Conservation (phyloP, 306 rosid species). For the Vicia sativa region DNA sequence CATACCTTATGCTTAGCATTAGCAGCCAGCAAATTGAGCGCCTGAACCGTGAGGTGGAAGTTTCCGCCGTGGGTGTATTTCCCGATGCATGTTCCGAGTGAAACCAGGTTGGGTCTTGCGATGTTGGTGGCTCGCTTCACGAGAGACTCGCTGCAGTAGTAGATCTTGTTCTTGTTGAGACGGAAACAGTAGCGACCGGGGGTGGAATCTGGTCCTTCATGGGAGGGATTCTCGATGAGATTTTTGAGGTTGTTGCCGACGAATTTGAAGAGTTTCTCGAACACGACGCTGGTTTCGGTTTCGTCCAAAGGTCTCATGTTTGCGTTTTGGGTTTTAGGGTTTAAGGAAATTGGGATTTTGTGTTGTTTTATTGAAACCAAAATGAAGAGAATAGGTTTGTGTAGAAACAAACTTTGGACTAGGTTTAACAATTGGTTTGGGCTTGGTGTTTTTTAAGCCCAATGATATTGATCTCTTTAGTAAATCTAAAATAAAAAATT, state of each 20-base stretch:
- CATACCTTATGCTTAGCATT: constrained; percentile 92
- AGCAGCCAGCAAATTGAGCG: constrained; percentile 60
- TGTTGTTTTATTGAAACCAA: not conserved
- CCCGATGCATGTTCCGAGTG: constrained; percentile 86
- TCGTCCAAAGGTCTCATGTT: constrained; percentile 88
- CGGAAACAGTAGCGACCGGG: constrained; percentile 94
- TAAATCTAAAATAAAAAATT: no score
- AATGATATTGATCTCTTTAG: not conserved
- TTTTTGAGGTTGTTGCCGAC: constrained; percentile 86
- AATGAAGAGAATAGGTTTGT: no score
- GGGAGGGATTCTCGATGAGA: constrained; percentile 81
- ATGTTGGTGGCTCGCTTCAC: constrained; percentile 88
- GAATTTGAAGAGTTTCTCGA: constrained; percentile 88
- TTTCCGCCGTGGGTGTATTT: constrained; percentile 85
- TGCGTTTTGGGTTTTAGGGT: constrained; percentile 18
- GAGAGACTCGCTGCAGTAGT: constrained; percentile 74
- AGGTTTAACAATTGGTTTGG: not conserved
- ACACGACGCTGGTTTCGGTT: constrained; percentile 70
- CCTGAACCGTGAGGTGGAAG: constrained; percentile 79
- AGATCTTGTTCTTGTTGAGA: constrained; percentile 77
- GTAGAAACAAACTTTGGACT: not conserved
- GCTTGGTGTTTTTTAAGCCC: not conserved
- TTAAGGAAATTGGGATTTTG: constrained; percentile 31
- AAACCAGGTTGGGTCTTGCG: constrained; percentile 61
- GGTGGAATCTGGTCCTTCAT: constrained; percentile 74